phyloP scores from a whole-genome alignment of 2,329 filamentous ascomycete genomes.

The Arthroderma sp. region DNA sequence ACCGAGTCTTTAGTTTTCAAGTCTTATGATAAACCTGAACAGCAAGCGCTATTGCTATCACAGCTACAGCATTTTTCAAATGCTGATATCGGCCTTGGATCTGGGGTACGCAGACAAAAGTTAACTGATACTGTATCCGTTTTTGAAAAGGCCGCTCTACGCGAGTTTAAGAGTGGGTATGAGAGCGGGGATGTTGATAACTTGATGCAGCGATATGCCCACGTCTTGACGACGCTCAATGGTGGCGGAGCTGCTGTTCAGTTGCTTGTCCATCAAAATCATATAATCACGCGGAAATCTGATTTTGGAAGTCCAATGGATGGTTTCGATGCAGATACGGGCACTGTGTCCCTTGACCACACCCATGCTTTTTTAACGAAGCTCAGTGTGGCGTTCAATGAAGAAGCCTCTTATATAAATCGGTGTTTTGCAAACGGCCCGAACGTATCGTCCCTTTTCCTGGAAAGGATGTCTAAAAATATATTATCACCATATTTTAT shows the following conservation, averaged over 20 bases:
- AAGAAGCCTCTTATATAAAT: constrained; percentile 68
- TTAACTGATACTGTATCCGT: constrained; percentile 62
- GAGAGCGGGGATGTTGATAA: constrained; percentile 80
- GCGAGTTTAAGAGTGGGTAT: constrained; percentile 88
- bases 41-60: constrained; percentile 78
- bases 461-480: constrained; percentile 73
- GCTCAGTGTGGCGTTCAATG: constrained; percentile 63
- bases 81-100: constrained; percentile 70
- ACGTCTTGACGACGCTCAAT: constrained; percentile 71
- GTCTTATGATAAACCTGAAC: constrained; percentile 74
- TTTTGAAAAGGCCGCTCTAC: constrained; percentile 80
- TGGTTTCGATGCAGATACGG: constrained; percentile 59
- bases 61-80: constrained; percentile 67
- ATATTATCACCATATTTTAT: constrained; percentile 75
- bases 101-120: constrained; percentile 57
- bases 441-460: constrained; percentile 61
- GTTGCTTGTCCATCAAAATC: constrained; percentile 78
- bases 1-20: constrained; percentile 75
- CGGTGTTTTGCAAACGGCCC: constrained; percentile 64
- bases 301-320: constrained; percentile 64
- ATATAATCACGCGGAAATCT: constrained; percentile 62
- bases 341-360: constrained; percentile 64
- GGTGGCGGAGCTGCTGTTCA: constrained; percentile 68
- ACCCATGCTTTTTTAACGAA: constrained; percentile 70
- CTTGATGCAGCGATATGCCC: constrained; percentile 76